Evolutionary conservation across 2,329 filamentous ascomycete genomes (phyloP).

Genomic region (Ophiostoma piceae): DNA sequence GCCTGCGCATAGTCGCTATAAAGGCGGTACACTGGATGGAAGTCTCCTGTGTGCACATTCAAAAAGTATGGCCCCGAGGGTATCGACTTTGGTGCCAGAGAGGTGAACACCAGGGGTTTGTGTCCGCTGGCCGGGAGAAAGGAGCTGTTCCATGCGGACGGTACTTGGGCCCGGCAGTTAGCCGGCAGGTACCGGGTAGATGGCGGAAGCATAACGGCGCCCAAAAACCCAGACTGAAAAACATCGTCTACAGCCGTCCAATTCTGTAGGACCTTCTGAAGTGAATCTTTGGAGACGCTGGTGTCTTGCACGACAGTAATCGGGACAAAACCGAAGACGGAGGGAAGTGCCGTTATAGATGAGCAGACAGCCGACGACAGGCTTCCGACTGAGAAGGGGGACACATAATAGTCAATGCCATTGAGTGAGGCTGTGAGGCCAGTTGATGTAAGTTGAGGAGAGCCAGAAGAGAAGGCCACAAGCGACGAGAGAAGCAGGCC

Average conservation of each 20-base stretch:
- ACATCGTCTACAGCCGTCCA: neutral
- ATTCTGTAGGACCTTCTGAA: neutral
- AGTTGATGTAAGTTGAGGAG: neutral
- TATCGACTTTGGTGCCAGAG: neutral
- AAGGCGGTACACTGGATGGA: neutral
- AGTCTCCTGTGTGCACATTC: neutral
- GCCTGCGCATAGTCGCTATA: neutral
- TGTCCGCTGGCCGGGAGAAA: neutral
- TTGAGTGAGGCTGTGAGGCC: conserved; percentile 2
- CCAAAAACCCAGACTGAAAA: neutral
- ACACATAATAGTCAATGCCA: neutral
- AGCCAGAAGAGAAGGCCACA: neutral
- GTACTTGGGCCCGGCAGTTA: neutral
- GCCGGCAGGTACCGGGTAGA: neutral
- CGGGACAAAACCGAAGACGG: neutral
- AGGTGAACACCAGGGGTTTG: neutral
- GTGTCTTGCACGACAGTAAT: neutral
- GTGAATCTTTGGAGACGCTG: neutral
- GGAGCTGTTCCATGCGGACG: neutral
- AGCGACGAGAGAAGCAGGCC: neutral
- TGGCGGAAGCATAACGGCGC: neutral
- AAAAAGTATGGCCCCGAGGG: neutral
- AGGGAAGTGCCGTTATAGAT: neutral
- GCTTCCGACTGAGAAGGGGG: neutral
- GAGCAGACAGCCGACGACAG: neutral